Base-by-base conservation (phyloP, 106 monocot genomes). In the Posidonia australis region DNA sequence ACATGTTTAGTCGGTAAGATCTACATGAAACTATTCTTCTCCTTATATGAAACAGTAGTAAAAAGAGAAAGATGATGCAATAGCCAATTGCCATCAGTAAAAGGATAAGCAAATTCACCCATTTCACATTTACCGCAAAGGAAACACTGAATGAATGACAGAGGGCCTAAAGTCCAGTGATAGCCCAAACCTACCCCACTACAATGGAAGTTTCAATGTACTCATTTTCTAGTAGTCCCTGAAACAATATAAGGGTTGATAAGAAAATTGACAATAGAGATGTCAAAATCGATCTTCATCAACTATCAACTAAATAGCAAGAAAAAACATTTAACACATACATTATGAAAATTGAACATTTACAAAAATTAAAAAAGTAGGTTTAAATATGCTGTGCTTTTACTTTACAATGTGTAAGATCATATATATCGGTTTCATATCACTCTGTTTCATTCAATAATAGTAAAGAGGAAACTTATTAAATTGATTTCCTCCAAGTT, bases 161-260 rank as follows among this genome's bases (percentile, higher is more conserved):
- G 51, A 96, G 84, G 10, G 96, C 87, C 58, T 87, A 82, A 14
- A 79, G 64, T n/a, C 96, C 96, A 25, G 87, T 68, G 51, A 96
- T 96, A 13, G 72, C 67, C 46, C 96, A 80, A 62, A 90, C 85
- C 72, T 86, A 65, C 36, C 94, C 94, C 20, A 94, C 89, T 3
- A 89, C 82, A 69, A 79, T 90, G 20, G 81, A 76, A 3, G 83
- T 86, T 43, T 78, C 90, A 0, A 98, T 69, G 53, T 90, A 90
- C 58, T 98, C 96, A 48, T 98, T 98, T 65, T 98, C 90, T 29
- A 98, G 28, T 13, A 98, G 84, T 10, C 96, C 96, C 96, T 98
- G 77, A 54, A 29, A 29, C 17, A 69, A 20, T 6, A 60, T n/a
- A n/a, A n/a, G n/a, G n/a, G n/a, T n/a, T n/a, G n/a, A n/a, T n/a